These are phyloP conservation scores for Beauveria sp. DNA, from an alignment of 2,329 filamentous ascomycete genomes.

Conservation along the genomic window DNA sequence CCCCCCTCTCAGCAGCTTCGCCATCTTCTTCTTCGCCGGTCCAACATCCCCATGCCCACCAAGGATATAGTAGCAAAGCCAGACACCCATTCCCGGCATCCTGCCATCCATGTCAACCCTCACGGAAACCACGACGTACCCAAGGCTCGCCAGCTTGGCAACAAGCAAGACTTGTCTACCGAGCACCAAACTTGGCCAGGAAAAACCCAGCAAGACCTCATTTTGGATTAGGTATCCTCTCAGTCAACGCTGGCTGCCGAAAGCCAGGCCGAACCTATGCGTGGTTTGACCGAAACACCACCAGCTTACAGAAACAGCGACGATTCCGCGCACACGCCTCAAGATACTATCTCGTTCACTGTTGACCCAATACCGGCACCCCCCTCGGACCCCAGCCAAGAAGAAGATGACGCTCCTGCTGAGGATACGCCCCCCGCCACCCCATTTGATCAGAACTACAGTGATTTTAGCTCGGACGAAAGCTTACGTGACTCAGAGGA, in stretches of 20 bases:
- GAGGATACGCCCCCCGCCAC: conserved; percentile 57
- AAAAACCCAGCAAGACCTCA: background rate
- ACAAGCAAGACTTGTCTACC: background rate
- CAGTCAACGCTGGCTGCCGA: background rate
- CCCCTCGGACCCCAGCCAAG: background rate
- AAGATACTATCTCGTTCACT: background rate
- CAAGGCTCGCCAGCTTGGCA: background rate
- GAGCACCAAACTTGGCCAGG: background rate
- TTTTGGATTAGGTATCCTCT: conserved; percentile 3
- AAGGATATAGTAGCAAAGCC: background rate
- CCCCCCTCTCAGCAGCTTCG: background rate
- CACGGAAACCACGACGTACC: background rate
- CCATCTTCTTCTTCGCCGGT: conserved; percentile 10
- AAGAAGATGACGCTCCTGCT: conserved; percentile 31
- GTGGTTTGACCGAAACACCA: background rate
- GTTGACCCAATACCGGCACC: background rate
- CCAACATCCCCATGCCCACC: background rate
- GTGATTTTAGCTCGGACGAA: conserved; percentile 65
- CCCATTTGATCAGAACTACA: conserved; percentile 49
- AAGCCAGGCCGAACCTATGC: background rate
- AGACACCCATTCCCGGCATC: background rate
- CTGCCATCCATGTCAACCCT: background rate
- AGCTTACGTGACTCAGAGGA: conserved; percentile 95
- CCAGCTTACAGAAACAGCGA: background rate
- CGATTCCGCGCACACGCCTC: background rate